A percentile compares a stretch with the other conserved stretches of the same genome.
Conservation (phyloP, 805 yeast genomes). For the Yamadazyma takamatsuzukensis region DNA sequence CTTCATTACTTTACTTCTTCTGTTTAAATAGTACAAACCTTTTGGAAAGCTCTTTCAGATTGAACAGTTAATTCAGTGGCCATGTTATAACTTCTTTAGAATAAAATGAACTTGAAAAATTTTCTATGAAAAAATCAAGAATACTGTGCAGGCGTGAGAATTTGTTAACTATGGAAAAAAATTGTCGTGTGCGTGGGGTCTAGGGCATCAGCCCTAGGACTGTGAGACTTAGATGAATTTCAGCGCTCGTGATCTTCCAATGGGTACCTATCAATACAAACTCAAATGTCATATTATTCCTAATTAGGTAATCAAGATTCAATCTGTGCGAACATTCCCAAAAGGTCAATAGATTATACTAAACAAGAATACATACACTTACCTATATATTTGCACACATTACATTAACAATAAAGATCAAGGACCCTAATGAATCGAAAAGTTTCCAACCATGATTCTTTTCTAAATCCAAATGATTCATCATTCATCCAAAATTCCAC, state of each 20-base stretch:
- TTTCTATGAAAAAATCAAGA: conserved; percentile 4
- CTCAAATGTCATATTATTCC: not conserved
- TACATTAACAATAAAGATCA: too few species aligned
- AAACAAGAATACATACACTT: too few species aligned
- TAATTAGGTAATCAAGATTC: conserved; percentile 3
- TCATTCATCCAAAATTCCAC: conserved; percentile 16
- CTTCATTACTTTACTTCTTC: not conserved
- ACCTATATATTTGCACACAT: too few species aligned
- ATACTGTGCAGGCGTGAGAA: not conserved
- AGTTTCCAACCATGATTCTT: too few species aligned
- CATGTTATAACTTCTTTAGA: conserved; percentile 51
- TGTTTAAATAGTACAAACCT: conserved; percentile 62
- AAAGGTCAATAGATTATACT: conserved; percentile 1
- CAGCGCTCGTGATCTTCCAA: too few species aligned
- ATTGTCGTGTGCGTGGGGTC: not conserved
- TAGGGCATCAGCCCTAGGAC: conserved; percentile 8
- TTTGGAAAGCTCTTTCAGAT: conserved; percentile 99
- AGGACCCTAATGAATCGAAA: too few species aligned
- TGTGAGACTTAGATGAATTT: too few species aligned
- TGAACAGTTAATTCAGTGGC: conserved; percentile 99
- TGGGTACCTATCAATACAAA: conserved; percentile 2
- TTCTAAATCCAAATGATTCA: conserved; percentile 15
- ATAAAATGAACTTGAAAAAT: conserved; percentile 15
- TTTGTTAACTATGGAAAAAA: not conserved
- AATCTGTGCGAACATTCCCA: conserved; percentile 1